These are phyloP conservation scores for Amphirosellinia nigrospora DNA, from an alignment of 495 filamentous ascomycete species.

Conservation along the genomic window DNA sequence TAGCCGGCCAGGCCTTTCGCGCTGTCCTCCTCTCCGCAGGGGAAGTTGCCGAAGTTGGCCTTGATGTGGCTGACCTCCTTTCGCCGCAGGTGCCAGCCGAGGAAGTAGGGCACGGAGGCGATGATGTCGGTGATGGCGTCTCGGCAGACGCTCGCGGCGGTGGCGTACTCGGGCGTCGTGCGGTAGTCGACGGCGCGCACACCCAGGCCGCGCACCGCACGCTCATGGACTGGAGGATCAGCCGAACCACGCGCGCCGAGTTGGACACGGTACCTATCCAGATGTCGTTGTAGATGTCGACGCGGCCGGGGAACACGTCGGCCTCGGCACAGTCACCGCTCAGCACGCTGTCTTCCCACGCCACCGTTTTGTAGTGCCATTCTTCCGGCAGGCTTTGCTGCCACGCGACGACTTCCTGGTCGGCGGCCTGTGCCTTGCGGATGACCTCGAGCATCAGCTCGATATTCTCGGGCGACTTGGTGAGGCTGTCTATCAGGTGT, in stretches of 20 bases:
- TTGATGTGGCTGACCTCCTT: slow-evolving; percentile 18
- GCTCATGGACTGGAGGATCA: slow-evolving; percentile 52
- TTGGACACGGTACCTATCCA: slow-evolving; percentile 58
- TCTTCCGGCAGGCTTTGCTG: slow-evolving; percentile 45
- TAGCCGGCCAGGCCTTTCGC: slow-evolving; percentile 56
- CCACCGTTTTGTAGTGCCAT: slow-evolving; percentile 50
- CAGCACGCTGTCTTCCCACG: slow-evolving; percentile 50
- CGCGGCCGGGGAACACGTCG: slow-evolving; percentile 57
- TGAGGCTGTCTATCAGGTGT: slow-evolving; percentile 40
- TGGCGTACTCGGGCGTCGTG: slow-evolving; percentile 59
- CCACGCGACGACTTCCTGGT: slow-evolving; percentile 52
- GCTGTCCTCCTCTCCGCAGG: slow-evolving; percentile 43
- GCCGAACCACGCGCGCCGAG: slow-evolving; percentile 47
- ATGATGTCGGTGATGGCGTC: slow-evolving; percentile 57
- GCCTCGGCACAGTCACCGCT: slow-evolving; percentile 47
- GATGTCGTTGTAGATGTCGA: slow-evolving; percentile 59
- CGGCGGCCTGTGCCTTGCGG: slow-evolving; percentile 48
- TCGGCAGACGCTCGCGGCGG: slow-evolving; percentile 43
- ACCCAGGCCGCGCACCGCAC: slow-evolving; percentile 60
- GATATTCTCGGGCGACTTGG: slow-evolving; percentile 45
- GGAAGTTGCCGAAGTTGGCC: slow-evolving; percentile 39
- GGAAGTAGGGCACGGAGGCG: slow-evolving; percentile 57
- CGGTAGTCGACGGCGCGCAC: slow-evolving; percentile 56
- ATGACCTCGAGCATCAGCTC: slow-evolving; percentile 50
- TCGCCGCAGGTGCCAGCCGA: slow-evolving; percentile 52